A percentile compares a stretch with the other conserved stretches of the same genome.
These are phyloP conservation scores for Colletotrichum paranaense DNA, from an alignment of 2,329 filamentous ascomycete species.

Conservation along the genomic window DNA sequence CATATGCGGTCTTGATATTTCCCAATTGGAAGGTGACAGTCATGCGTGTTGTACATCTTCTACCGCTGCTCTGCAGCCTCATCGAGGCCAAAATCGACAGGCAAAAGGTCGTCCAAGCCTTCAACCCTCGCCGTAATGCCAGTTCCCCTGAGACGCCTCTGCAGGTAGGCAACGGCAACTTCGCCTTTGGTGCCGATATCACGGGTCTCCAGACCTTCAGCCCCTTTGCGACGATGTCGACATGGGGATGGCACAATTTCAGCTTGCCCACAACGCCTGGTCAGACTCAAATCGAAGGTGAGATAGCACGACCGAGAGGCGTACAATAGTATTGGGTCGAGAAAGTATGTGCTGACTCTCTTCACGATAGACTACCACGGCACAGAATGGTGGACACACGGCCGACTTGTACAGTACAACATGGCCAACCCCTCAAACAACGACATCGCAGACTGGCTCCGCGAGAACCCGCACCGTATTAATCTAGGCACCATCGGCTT, in stretches of 20 bases:
- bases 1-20: too few species aligned
- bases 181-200: constrained; percentile 59
- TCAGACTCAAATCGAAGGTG: constrained; percentile 38
- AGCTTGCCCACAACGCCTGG: constrained; percentile 54
- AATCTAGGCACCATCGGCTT: constrained; percentile 62
- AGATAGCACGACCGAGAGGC: neutral
- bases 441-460: constrained; percentile 56
- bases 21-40: neutral
- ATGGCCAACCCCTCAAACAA: constrained; percentile 53
- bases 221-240: constrained; percentile 58
- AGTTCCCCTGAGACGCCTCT: constrained; percentile 63
- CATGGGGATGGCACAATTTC: constrained; percentile 63
- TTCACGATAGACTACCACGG: constrained; percentile 49
- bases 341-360: neutral
- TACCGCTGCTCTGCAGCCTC: constrained; percentile 34
- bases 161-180: constrained; percentile 62
- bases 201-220: constrained; percentile 60
- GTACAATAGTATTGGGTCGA: neutral
- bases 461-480: constrained; percentile 62
- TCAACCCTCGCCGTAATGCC: constrained; percentile 60
- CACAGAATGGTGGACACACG: constrained; percentile 56
- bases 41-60: constrained; percentile 21
- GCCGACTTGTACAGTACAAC: constrained; percentile 53
- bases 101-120: constrained; percentile 49
- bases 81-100: constrained; percentile 44